Base-by-base conservation (phyloP, 371 early-diverging fungal genomes). In the Thermomucor indicae-seudaticae region DNA sequence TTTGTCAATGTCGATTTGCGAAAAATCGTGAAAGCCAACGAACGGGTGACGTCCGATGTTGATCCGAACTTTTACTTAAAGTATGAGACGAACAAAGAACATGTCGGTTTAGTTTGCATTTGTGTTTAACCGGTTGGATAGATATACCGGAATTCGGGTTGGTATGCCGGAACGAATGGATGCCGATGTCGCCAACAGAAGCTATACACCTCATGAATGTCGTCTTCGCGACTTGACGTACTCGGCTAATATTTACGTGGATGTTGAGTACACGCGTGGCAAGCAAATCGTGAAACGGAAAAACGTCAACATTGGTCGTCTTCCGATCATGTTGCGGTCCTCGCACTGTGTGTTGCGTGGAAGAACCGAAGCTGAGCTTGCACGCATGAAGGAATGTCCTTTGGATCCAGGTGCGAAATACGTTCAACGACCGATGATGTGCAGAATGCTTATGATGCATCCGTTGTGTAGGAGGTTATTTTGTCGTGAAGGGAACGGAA, bases 241-340 rank as follows among this genome's bases (percentile, higher is more conserved):
- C 63, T 86, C 99, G 1, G 97, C 95, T 23, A 83, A 88, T 43
- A 94, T 99, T 49, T 86, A 80, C 55, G 99, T 99, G 19, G 99
- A 99, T 64, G 82, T 99, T 7, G 94, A 97, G 71, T 99, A 99
- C 64, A 90, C 90, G 8, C 84, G 93, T 58, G 93, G 95, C 42
- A 84, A 87, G 49, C 86, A 92, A 56, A 81, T 96, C 17, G 89
- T 98, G 25, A 82, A 81, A 22, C 84, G 92, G 55, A 86, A 84
- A 51, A 87, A 91, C 51, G 89, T 99, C 6, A 83, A 83, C 35
- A 95, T 99, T 55, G 99, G 99, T 17, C 84, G 94, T 29, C 84
- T 99, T 78, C 99, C 99, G 4, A 96, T 99, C 60, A 99, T 99
- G 99, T 83, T 99, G 48, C 80, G 97, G 35, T 90, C 90, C 41